Conservation (phyloP, 257 asterid genomes). For the Scutellaria minor region DNA sequence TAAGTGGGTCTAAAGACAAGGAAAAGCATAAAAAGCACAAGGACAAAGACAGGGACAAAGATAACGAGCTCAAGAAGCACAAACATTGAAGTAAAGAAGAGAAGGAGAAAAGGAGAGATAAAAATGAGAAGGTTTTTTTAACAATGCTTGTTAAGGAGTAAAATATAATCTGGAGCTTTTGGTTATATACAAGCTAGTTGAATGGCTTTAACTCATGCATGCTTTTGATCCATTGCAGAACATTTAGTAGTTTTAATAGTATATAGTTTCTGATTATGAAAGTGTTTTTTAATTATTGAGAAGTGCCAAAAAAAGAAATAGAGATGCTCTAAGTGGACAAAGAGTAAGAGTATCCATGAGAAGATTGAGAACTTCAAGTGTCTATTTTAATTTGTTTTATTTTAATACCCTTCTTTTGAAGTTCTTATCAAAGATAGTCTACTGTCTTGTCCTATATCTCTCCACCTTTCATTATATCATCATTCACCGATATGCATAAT, state of each 20-base stretch:
- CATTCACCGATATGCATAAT: no score
- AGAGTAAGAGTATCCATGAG: background rate
- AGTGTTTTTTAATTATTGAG: constrained; percentile 1
- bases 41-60: constrained; percentile 45
- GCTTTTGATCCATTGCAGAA: background rate
- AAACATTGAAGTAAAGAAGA: constrained; percentile 49
- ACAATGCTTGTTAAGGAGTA: constrained; percentile 27
- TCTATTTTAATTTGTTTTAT: constrained; percentile 15
- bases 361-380: background rate
- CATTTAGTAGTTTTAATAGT: background rate
- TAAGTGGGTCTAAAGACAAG: constrained; percentile 38
- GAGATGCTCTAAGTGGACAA: constrained; percentile 10
- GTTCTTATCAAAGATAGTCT: background rate
- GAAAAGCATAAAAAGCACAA: constrained; percentile 47
- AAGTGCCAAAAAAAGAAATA: background rate
- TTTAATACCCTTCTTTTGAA: background rate
- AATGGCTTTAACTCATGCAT: constrained; percentile 4
- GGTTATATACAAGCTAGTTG: background rate
- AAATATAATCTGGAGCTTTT: constrained; percentile 14
- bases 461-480: constrained; percentile 10
- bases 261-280: background rate
- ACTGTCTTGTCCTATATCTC: background rate
- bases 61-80: constrained; percentile 51
- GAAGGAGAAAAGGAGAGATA: constrained; percentile 62
- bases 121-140: constrained; percentile 58